Base-by-base conservation (phyloP, 2,329 filamentous ascomycete genomes). In the Tricladium varicosporioides region DNA sequence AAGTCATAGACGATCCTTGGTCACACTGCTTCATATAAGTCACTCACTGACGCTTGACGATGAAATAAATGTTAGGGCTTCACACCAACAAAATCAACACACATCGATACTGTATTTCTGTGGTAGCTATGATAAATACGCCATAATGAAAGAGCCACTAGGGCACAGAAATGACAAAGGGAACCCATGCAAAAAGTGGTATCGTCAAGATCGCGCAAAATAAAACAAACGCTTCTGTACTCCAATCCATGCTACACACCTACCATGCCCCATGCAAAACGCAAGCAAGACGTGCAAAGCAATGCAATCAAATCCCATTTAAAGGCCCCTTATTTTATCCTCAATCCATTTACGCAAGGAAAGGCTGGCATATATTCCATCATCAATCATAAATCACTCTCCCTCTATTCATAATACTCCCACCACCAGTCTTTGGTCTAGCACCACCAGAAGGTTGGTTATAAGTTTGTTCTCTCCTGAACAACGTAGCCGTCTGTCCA, bases 401-500 rank as follows among this genome's bases (percentile, higher is more conserved):
- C 11, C 36, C 36, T 11, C 36, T 11, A 40, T 40, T 40, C 36
- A 40, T 5, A 4, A 40, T 40, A n/a, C 36, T 40, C 11, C 36
- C n/a, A 13, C 36, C 36, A n/a, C 36, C 48, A n/a, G 56, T 46
- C 14, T 59, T 60, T 7, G 36, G 51, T 27, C 50, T 16, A 31
- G 59, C 44, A 11, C 22, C 14, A 53, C 54, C 18, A 11, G 36
- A 22, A 33, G 46, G 8, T 46, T 57, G 7, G 51, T 46, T 19
- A 36, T 22, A 27, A 1, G 15, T 43, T 15, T 57, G 50, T 13
- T 68, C 65, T 33, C 67, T 63, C 47, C 66, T 58, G 46, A 69
- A 68, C 2, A 69, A 42, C n/a, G 62, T 65, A 22, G 49, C 48
- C n/a, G 51, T 57, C 16, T 49, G 55, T 48, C 27, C 63, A 61